A percentile compares a stretch with the other conserved stretches of the same genome.
Evolutionary conservation across 257 asterid genomes (phyloP).

Genomic region (Eustoma russellianum): DNA sequence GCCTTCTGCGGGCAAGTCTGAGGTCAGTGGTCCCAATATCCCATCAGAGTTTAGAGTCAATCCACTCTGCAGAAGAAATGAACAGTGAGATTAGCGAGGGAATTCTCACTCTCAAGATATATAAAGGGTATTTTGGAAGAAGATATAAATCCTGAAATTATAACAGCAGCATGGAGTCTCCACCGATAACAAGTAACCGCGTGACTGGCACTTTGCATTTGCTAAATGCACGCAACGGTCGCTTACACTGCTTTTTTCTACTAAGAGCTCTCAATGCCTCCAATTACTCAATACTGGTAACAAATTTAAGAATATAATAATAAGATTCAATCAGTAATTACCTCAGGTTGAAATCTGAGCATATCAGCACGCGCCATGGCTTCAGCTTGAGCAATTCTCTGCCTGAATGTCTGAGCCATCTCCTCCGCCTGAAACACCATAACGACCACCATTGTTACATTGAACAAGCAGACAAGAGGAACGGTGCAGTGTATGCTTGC

Average conservation of each 20-base stretch:
- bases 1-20: conserved; percentile 79
- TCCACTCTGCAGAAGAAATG: conserved; percentile 58
- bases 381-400: conserved; percentile 98
- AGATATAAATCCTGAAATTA: no score
- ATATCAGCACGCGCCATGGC: conserved; percentile 99
- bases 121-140: no score
- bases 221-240: no score
- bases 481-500: not conserved
- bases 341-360: conserved; percentile 98
- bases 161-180: no score
- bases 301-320: not conserved
- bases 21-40: conserved; percentile 67
- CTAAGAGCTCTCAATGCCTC: no score
- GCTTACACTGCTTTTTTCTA: no score
- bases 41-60: conserved; percentile 89
- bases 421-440: conserved; percentile 72
- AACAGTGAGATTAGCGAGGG: not conserved
- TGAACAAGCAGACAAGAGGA: not conserved
- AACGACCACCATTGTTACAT: not conserved
- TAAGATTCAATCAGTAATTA: conserved; percentile 16
- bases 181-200: no score
- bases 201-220: no score
- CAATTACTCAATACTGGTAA: no score
- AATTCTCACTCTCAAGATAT: no score
- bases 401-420: conserved; percentile 99